These are phyloP conservation scores for Lepraria neglecta DNA, from an alignment of 495 filamentous ascomycete species.

Conservation along the genomic window DNA sequence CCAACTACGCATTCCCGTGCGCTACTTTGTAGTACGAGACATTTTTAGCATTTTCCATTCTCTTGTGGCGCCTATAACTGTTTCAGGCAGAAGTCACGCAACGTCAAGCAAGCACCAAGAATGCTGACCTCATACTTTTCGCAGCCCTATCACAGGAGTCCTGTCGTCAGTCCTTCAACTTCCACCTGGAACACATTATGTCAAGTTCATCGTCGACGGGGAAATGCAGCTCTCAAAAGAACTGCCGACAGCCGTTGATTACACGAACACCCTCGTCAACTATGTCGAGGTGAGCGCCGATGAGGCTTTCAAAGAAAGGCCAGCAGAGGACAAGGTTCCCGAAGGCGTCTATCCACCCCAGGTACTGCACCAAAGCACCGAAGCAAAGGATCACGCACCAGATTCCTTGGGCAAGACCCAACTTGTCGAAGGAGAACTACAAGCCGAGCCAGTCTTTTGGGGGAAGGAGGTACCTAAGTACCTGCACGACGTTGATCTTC, in stretches of 20 bases:
- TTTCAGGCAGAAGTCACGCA: not conserved
- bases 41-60: not conserved
- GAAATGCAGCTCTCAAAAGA: conserved; percentile 82
- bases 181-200: conserved; percentile 87
- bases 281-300: conserved; percentile 90
- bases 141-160: conserved; percentile 38
- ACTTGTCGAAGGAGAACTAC: conserved; percentile 41
- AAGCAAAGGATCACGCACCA: conserved; percentile 33
- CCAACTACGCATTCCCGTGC: conserved; percentile 4
- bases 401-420: conserved; percentile 39
- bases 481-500: conserved; percentile 74
- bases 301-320: conserved; percentile 46
- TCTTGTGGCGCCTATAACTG: not conserved
- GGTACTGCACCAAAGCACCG: conserved; percentile 37
- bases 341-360: conserved; percentile 43
- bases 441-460: conserved; percentile 36
- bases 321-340: conserved; percentile 30
- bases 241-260: conserved; percentile 91
- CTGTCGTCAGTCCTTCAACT: conserved; percentile 73
- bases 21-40: not conserved
- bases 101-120: not conserved
- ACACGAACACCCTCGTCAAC: conserved; percentile 92
- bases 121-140: conserved; percentile 22
- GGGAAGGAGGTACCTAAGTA: conserved; percentile 68
- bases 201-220: conserved; percentile 92